These are phyloP conservation scores for Filobasidium floriforme DNA, from an alignment of 768 basidiomycete genomes.

Conservation along the genomic window DNA sequence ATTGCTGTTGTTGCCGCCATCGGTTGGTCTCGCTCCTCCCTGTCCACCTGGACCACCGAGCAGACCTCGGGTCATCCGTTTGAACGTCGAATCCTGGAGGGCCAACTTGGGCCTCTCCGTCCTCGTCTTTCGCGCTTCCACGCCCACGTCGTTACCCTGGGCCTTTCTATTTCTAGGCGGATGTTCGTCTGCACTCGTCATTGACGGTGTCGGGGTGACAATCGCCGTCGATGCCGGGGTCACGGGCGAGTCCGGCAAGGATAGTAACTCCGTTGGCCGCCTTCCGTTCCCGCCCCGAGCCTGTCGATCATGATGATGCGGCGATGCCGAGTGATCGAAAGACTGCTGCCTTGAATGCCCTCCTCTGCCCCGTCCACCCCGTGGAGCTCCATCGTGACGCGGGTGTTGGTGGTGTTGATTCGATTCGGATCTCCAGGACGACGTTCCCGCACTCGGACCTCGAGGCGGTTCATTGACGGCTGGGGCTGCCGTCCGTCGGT, in stretches of 20 bases:
- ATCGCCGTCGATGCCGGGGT: constrained; percentile 3
- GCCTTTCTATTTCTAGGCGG: not conserved
- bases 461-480: not conserved
- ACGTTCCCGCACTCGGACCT: not conserved
- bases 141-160: not conserved
- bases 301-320: not conserved
- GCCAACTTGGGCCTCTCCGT: not conserved
- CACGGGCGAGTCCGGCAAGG: not conserved
- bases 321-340: not conserved
- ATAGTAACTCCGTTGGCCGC: not conserved
- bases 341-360: not conserved
- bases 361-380: not conserved
- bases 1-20: not conserved
- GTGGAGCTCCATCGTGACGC: not conserved
- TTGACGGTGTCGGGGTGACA: not conserved
- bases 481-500: not conserved
- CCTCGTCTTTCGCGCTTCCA: not conserved
- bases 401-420: not conserved
- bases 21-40: not conserved
- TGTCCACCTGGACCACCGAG: not conserved
- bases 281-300: not conserved
- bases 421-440: not conserved
- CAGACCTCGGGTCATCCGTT: constrained; percentile 1
- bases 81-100: constrained; percentile 1
- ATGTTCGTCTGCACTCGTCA: not conserved